Percentiles rank a stretch among this genome's conserved stretches.
These are phyloP conservation scores for Allantophomopsis lycopodina DNA, from an alignment of 2,329 filamentous ascomycete genomes.

Conservation along the genomic window DNA sequence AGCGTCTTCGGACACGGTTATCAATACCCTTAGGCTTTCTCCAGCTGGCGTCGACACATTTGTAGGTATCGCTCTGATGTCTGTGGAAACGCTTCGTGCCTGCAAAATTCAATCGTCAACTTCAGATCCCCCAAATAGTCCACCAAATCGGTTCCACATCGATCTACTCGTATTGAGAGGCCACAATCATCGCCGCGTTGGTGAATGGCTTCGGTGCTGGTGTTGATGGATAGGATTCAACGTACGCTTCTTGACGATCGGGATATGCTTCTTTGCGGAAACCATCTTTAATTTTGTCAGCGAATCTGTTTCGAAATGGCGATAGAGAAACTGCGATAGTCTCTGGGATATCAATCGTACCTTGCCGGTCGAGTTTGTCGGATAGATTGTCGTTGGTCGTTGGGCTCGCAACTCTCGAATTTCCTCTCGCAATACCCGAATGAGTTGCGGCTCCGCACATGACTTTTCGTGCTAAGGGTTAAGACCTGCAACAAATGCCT, in stretches of 20 bases:
- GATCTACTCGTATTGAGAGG: too few relatives aligned
- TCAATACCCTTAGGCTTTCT: constrained; percentile 99
- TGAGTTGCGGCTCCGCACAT: background rate
- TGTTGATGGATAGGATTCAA: constrained; percentile 20
- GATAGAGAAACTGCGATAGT: too few relatives aligned
- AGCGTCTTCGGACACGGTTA: constrained; percentile 91
- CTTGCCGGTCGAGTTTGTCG: constrained; percentile 17
- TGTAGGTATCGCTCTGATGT: constrained; percentile 97
- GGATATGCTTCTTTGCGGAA: constrained; percentile 97
- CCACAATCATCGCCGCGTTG: too few relatives aligned
- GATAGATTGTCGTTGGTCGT: constrained; percentile 11
- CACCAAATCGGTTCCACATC: too few relatives aligned
- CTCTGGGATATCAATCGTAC: constrained; percentile 7
- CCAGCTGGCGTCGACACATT: constrained; percentile 81
- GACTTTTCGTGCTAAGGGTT: background rate
- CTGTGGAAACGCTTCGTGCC: constrained; percentile 91
- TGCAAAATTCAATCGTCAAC: constrained; percentile 29
- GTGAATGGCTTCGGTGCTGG: too few relatives aligned
- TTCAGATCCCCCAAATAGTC: background rate
- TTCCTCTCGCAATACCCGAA: background rate
- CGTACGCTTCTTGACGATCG: constrained; percentile 99
- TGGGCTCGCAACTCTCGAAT: background rate
- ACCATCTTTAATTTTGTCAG: constrained; percentile 56
- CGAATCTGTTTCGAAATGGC: too few relatives aligned
- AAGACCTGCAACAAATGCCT: background rate